Base-by-base conservation (phyloP, 1,139 yeast species). In the Yamadazyma epiphylla region DNA sequence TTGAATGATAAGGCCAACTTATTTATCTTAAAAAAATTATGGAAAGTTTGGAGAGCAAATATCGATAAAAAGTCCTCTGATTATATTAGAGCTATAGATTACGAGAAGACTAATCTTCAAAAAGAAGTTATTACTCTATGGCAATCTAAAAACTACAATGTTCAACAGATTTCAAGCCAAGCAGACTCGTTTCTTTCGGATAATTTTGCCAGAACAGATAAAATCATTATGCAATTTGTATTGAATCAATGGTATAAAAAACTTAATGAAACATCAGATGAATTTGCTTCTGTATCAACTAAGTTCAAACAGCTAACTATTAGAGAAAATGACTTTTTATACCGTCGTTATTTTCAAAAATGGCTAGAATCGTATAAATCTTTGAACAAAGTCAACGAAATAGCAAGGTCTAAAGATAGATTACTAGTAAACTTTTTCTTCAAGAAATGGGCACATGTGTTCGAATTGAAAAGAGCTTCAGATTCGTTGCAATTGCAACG, bases 181-280 rank as follows among this genome's bases (percentile, higher is more conserved):
- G n/a, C n/a, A n/a, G n/a, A n/a, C n/a, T n/a, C n/a, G n/a, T n/a
- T n/a, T n/a, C n/a, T n/a, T n/a, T n/a, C n/a, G n/a, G n/a, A n/a
- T n/a, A n/a, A n/a, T n/a, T n/a, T n/a, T n/a, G n/a, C n/a, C n/a
- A n/a, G n/a, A n/a, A n/a, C n/a, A n/a, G 20, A 28, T 15, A 5
- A 13, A 3, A 14, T 28, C 2, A 15, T 30, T 2, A 4, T 17
- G 5, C 21, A 20, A 6, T 30, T 14, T 6, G 20, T 29, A 3
- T 39, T 41, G 14, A 13, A 35, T n/a, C 31, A 35, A 10, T 46
- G 48, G 49, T 19, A 20, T 8, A 22, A 30, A 4, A 33, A 27
- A 7, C 21, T 36, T 19, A 27, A 30, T 10, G 24, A 21, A 11
- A 28, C 32, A 13, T 17, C 26, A 10, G 31, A 22, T 8, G 15